phyloP scores from a whole-genome alignment of 345 rosid species.

The Populus ilicifolia region DNA sequence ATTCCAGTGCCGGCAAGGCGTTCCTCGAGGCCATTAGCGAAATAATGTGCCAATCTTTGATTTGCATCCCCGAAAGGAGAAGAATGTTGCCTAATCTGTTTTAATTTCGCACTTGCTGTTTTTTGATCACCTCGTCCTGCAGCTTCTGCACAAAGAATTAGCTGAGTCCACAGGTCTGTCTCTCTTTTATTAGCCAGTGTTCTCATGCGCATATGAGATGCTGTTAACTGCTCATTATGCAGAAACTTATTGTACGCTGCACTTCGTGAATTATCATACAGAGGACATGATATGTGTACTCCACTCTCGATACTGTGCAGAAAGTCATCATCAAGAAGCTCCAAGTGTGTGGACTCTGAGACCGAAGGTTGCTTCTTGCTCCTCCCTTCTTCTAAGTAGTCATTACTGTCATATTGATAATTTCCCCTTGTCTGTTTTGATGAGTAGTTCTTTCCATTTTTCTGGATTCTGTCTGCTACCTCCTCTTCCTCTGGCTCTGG shows the following conservation, averaged over 20 bases:
- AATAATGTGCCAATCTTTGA: constrained; percentile 62
- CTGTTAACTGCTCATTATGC: constrained; percentile 19
- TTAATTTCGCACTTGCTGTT: constrained; percentile 49
- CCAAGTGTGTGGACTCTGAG: constrained; percentile 43
- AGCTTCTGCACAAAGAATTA: constrained; percentile 71
- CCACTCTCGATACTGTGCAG: constrained; percentile 28
- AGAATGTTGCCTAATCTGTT: constrained; percentile 63
- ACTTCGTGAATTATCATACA: neutral
- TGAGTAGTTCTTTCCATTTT: constrained; percentile 10
- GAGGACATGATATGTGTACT: neutral
- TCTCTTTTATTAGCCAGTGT: constrained; percentile 24
- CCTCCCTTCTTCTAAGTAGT: constrained; percentile 35
- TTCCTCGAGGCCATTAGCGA: constrained; percentile 58
- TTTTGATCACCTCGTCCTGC: constrained; percentile 54
- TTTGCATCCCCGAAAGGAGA: constrained; percentile 52
- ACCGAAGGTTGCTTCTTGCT: constrained; percentile 45
- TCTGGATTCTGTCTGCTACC: neutral
- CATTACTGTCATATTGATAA: constrained; percentile 29
- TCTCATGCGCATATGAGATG: constrained; percentile 17
- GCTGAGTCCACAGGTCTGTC: constrained; percentile 46
- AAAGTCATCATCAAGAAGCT: constrained; percentile 44
- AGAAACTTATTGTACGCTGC: constrained; percentile 2
- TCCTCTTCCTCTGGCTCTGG: neutral
- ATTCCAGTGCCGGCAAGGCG: constrained; percentile 48
- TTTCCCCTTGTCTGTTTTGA: constrained; percentile 17